Conservation (phyloP, 2,329 filamentous ascomycete genomes). For the Sclerotinia borealis region DNA sequence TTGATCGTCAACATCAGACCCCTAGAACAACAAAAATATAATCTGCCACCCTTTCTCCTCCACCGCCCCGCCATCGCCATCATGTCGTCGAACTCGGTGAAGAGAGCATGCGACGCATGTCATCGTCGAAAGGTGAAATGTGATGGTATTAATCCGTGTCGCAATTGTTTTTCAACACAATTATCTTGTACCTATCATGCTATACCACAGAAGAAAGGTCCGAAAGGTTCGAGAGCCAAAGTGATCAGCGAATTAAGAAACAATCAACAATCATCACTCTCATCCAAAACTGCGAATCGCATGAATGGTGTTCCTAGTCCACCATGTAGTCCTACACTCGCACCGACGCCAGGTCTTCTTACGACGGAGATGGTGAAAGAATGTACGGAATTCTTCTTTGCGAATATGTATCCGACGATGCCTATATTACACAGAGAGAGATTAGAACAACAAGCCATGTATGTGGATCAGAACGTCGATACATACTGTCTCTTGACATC, state of each 20-base stretch:
- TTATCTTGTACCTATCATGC: conserved; percentile 69
- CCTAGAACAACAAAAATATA: neutral
- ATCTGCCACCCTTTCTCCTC: neutral
- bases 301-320: conserved; percentile 49
- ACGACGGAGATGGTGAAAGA: conserved; percentile 58
- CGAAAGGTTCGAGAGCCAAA: conserved; percentile 68
- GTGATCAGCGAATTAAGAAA: conserved; percentile 69
- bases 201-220: conserved; percentile 70
- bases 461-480: conserved; percentile 57
- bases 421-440: conserved; percentile 55
- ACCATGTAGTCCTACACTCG: conserved; percentile 41
- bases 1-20: neutral
- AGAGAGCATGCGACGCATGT: conserved; percentile 64
- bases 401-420: conserved; percentile 57
- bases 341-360: conserved; percentile 54
- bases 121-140: conserved; percentile 72
- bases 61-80: neutral
- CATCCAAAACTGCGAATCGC: conserved; percentile 54
- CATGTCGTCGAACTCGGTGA: conserved; percentile 35
- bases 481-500: conserved; percentile 59
- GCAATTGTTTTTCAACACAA: conserved; percentile 62
- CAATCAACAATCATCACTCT: conserved; percentile 60
- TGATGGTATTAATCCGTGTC: conserved; percentile 64
- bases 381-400: conserved; percentile 63
- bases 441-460: conserved; percentile 52